Base-by-base conservation (phyloP, 306 rosid species). In the Inga laurina region DNA sequence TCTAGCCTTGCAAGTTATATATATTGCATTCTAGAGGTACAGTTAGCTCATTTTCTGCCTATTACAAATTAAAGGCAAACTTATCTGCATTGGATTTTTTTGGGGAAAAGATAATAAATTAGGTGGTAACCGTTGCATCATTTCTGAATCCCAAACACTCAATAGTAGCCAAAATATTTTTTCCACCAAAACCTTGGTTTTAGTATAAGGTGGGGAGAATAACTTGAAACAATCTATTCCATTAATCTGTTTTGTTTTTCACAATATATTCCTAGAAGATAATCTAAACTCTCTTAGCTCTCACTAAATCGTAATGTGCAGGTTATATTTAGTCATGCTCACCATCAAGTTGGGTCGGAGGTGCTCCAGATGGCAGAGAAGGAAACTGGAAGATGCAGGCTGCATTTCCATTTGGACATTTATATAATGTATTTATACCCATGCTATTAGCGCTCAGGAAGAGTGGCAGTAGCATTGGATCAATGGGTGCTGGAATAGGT, bases 21-120 rank as follows among this genome's bases (percentile, higher is more conserved):
- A 90, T 90, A 91, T 90, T 95, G 98, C 98, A 93, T 95, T 92
- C 93, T 93, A 95, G 91, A 92, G 98, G 98, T 95, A 91, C 80
- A 73, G 30, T 41, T 67, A 27, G 19, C 62, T 56, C 56, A 46
- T 24, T 79, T 65, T 67, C n/a, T 22, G 5, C 43, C 56, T 32
- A 10, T 45, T 35, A 21, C 13, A 34, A 8, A 35, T 35, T 67
- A 34, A 7, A 15, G 44, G 72, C 27, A 68, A 68, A 35, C 44
- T 66, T 66, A 15, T 35, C n/a, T 66, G 44, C 5, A 2, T 64
- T 30, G 37, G 44, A 39, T 35, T 7, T 37, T 37, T 34, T 35
- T 34, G 6, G 18, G 69, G 46, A 1, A 18, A 16, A 3, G 46
- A 35, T 34, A 35, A 37, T 9, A 37, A 37, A 37, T 16, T 8